Base-by-base conservation (phyloP, 106 monocot species). In the Allium cepa region DNA sequence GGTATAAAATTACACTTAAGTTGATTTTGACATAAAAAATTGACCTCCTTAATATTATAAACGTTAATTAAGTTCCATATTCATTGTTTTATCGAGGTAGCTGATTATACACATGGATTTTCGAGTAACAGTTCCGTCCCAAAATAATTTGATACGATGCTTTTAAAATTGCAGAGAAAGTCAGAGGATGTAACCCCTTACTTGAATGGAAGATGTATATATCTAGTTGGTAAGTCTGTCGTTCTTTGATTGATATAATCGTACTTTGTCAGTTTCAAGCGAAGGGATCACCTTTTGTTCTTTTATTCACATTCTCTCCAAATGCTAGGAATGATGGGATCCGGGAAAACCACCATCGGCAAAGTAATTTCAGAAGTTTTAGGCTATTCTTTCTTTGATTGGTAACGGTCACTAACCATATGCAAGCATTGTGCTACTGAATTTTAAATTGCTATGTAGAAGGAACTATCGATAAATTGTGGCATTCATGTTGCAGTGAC, bases 301-400 rank as follows among this genome's bases (percentile, higher is more conserved):
- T 36, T 36, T 36, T 36, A 36, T 36, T 36, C 36, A 36, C 36
- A 36, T 36, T 36, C 36, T 36, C 36, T 36, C 65, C 52, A 15
- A 36, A 50, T 48, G 49, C 26, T 77, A 94, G 94, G 94, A 75
- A 95, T 95, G 95, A 95, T 95, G 95, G 95, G 95, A 49, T 95
- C 95, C 57, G 95, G 95, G 59, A 95, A 95, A 60, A 83, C 85
- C 26, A 95, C 95, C 56, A 83, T 95, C 10, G 95, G 91, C 22
- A 91, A 85, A 71, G 91, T 95, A 14, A 73, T 95, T 68, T 76
- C 91, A 11, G 85, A 95, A 91, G 91, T 84, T 15, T 67, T 95
- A 67, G 95, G 88, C 47, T 95, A 95, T 73, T 85, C 91, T 57
- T 95, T 88, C 79, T 91, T 83, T 74, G 95, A 95, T 72, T 88